Conservation (phyloP, 768 basidiomycete species). For the Lanmaoa rubissima region DNA sequence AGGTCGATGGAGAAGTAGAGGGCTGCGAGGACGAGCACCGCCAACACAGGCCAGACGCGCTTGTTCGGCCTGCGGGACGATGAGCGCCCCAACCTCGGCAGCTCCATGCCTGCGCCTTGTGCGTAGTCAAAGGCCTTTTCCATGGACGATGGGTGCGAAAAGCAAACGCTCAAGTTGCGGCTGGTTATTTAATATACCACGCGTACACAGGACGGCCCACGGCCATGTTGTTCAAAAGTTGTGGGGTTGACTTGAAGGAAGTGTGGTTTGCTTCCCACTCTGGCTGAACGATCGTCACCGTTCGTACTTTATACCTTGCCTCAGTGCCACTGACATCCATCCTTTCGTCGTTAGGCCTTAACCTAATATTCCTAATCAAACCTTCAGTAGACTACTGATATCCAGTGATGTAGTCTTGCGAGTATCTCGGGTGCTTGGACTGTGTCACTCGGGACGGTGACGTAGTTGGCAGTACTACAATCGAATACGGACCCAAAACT, state of each 20-base stretch:
- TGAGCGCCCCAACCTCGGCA: neutral
- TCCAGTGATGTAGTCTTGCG: neutral
- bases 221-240: too few species aligned
- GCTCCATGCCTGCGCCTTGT: neutral
- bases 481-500: neutral
- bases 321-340: too few species aligned
- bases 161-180: neutral
- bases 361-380: neutral
- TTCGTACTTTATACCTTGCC: too few species aligned
- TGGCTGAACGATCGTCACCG: too few species aligned
- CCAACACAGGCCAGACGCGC: conserved; percentile 17
- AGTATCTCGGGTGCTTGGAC: neutral
- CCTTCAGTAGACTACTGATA: neutral
- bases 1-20: conserved; percentile 16
- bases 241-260: too few species aligned
- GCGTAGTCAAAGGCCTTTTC: conserved; percentile 4
- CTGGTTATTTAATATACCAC: neutral
- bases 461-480: neutral
- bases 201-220: too few species aligned
- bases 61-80: conserved; percentile 5
- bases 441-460: neutral
- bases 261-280: too few species aligned
- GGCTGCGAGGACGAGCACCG: conserved; percentile 11
- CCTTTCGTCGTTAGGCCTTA: neutral
- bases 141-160: conserved; percentile 4